Conservation (phyloP, 2,329 filamentous ascomycete genomes). For the Trichoderma sp. region DNA sequence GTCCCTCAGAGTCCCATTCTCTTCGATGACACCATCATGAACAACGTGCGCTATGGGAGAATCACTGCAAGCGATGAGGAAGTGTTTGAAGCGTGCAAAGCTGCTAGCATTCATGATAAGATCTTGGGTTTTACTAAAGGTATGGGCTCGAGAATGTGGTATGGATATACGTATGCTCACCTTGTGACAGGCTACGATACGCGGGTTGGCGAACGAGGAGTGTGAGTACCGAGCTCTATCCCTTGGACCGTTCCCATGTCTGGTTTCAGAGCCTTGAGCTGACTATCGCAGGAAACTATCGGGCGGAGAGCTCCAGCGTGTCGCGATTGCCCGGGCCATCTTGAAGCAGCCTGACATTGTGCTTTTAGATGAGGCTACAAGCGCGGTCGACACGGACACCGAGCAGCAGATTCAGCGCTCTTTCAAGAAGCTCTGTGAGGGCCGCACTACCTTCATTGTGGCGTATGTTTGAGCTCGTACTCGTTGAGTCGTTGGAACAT, state of each 20-base stretch:
- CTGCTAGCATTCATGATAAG: constrained; percentile 61
- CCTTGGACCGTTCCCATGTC: background rate
- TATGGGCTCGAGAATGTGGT: constrained; percentile 31
- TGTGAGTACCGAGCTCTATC: constrained; percentile 40
- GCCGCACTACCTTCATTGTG: constrained; percentile 67
- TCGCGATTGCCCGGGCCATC: constrained; percentile 71
- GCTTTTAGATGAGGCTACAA: constrained; percentile 78
- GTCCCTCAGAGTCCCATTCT: constrained; percentile 59
- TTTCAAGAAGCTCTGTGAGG: constrained; percentile 58
- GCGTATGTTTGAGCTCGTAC: constrained; percentile 49
- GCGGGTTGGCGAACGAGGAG: constrained; percentile 54
- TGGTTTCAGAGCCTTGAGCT: constrained; percentile 28
- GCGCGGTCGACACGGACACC: constrained; percentile 71
- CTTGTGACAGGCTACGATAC: constrained; percentile 50
- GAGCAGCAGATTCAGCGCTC: constrained; percentile 68
- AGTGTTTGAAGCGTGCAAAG: constrained; percentile 56
- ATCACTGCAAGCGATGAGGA: constrained; percentile 58
- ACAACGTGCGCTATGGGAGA: constrained; percentile 60
- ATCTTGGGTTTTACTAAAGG: constrained; percentile 57
- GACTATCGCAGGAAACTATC: constrained; percentile 57
- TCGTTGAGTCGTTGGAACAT: background rate
- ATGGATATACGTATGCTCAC: background rate
- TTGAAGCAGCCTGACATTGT: constrained; percentile 75
- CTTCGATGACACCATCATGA: constrained; percentile 62
- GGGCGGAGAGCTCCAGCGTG: constrained; percentile 66